A percentile compares a stretch with the other conserved stretches of the same genome.
Conservation (phyloP, 1,284 basidiomycete species). For the Ganoderma leucocontextum region DNA sequence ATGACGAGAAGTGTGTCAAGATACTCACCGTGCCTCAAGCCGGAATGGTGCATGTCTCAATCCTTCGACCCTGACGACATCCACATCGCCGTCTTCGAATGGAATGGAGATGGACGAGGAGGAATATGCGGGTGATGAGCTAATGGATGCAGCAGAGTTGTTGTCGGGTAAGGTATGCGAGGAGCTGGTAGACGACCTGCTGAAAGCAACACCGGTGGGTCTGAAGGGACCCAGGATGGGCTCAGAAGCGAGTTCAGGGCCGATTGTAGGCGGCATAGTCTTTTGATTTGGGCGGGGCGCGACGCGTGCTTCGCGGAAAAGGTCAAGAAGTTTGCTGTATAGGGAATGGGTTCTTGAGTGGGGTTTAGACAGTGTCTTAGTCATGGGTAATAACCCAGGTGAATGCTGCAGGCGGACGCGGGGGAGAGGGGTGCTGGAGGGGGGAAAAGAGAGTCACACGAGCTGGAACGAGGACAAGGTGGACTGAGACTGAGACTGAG, state of each 20-base stretch:
- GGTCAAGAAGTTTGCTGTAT: slow-evolving; percentile 35
- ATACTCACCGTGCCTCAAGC: slow-evolving; percentile 78
- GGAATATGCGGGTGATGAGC: slow-evolving; percentile 40
- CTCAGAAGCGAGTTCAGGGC: slow-evolving; percentile 38
- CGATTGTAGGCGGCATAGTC: slow-evolving; percentile 41
- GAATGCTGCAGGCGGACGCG: neutral
- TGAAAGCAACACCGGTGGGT: slow-evolving; percentile 30
- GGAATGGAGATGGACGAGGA: slow-evolving; percentile 52
- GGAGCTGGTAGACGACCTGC: slow-evolving; percentile 35
- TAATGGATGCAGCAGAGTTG: slow-evolving; percentile 20
- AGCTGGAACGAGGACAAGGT: slow-evolving; percentile 16
- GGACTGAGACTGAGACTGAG: neutral
- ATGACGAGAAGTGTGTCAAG: slow-evolving; percentile 16
- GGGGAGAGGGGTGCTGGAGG: neutral
- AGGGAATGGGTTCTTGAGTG: slow-evolving; percentile 25
- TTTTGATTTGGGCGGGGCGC: slow-evolving; percentile 28
- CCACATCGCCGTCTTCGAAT: slow-evolving; percentile 51
- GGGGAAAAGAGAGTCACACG: slow-evolving; percentile 26
- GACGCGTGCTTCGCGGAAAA: slow-evolving; percentile 33
- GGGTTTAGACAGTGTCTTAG: slow-evolving; percentile 24
- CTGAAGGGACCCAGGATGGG: slow-evolving; percentile 29
- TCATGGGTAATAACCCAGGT: slow-evolving; percentile 18
- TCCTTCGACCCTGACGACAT: slow-evolving; percentile 64
- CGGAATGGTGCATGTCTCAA: slow-evolving; percentile 67
- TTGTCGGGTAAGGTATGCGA: slow-evolving; percentile 34